Conservation (phyloP, 768 basidiomycete genomes). For the Termitomyces sp. region DNA sequence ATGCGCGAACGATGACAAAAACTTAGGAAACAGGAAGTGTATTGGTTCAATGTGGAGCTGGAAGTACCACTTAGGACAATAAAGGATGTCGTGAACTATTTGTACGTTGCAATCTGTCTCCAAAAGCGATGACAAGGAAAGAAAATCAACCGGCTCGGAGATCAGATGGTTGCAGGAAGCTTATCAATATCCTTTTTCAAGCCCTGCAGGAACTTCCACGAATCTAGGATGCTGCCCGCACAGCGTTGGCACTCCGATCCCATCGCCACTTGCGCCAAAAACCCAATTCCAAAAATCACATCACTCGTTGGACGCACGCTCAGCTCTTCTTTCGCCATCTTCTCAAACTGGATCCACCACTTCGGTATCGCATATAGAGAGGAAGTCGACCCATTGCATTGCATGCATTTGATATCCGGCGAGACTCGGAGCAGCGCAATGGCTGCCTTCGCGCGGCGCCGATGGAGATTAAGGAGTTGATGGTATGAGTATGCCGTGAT, state of each 20-base stretch:
- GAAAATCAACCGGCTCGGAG: too few relatives aligned
- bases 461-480: constrained; percentile 56
- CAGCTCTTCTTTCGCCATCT: constrained; percentile 53
- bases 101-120: not conserved
- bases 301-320: constrained; percentile 48
- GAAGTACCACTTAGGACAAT: too few relatives aligned
- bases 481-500: constrained; percentile 69
- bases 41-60: not conserved
- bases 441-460: constrained; percentile 44
- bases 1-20: not conserved
- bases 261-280: constrained; percentile 46
- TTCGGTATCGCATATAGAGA: constrained; percentile 46
- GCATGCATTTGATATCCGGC: constrained; percentile 55
- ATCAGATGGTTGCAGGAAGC: constrained; percentile 28
- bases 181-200: constrained; percentile 56
- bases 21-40: not conserved
- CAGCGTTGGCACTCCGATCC: constrained; percentile 56
- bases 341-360: constrained; percentile 67
- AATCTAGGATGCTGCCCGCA: constrained; percentile 58
- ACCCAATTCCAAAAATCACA: constrained; percentile 54
- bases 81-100: not conserved
- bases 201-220: constrained; percentile 46
- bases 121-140: not conserved
- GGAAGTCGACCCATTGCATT: constrained; percentile 51
- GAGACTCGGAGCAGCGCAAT: constrained; percentile 39